Conservation (phyloP, 2,329 filamentous ascomycete species). For the Aspergillus sp. region DNA sequence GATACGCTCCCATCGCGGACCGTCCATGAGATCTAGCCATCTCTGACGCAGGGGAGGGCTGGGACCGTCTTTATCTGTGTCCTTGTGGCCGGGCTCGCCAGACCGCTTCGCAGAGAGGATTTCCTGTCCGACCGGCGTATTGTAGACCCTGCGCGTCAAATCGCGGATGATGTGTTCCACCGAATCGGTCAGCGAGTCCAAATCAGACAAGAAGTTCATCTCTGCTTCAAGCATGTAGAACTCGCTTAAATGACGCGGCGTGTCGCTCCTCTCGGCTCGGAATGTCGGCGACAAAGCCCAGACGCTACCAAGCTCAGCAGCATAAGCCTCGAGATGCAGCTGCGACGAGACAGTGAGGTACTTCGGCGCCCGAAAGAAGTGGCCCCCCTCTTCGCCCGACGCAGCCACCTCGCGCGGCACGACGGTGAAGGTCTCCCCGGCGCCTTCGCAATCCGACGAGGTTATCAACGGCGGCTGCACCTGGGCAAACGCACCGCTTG, state of each 20-base stretch:
- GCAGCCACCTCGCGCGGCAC: constrained; percentile 33
- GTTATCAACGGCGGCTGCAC: constrained; percentile 91
- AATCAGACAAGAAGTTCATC: constrained; percentile 63
- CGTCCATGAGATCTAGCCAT: constrained; percentile 59
- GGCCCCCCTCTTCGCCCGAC: constrained; percentile 30
- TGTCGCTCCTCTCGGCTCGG: constrained; percentile 86
- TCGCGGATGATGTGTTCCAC: constrained; percentile 67
- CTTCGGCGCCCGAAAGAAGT: constrained; percentile 79
- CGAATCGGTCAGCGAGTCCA: constrained; percentile 66
- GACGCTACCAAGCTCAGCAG: constrained; percentile 78
- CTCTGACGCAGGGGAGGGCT: constrained; percentile 56
- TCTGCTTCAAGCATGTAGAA: constrained; percentile 99
- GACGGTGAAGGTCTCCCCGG: constrained; percentile 83
- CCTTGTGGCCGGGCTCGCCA: constrained; percentile 34
- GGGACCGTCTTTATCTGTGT: constrained; percentile 22
- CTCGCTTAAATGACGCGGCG: constrained; percentile 85
- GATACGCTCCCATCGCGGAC: constrained; percentile 62
- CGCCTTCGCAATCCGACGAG: constrained; percentile 93
- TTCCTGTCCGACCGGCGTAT: constrained; percentile 46
- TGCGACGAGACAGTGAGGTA: constrained; percentile 94
- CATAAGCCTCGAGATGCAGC: constrained; percentile 84
- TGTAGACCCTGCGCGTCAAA: constrained; percentile 42
- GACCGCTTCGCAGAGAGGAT: constrained; percentile 41
- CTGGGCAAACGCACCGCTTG: constrained; percentile 52
- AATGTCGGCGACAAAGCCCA: constrained; percentile 94